Evolutionary conservation across 1,139 yeast species (phyloP), one percentile per base, ranked within the genome.

Genomic region (Geotrichum klebahnii): DNA sequence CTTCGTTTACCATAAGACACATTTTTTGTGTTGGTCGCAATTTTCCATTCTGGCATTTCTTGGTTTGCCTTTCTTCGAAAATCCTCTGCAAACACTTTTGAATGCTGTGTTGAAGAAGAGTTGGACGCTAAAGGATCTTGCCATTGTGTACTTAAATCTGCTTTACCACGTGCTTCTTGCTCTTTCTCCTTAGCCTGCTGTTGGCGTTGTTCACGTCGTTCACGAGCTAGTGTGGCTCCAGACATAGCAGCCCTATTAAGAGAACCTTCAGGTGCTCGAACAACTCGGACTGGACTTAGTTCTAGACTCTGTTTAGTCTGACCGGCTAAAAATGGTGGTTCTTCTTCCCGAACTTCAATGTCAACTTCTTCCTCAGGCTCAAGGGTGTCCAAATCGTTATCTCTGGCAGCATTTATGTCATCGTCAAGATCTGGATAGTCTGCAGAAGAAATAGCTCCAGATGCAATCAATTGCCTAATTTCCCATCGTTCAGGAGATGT

Each of bases 401-500:
- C 50, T 37, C 54, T 55, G 12, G 57, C 59, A 31, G 59, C 57
- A 53, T 67, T 69, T 5, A 73, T 70, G 45, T 76, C 81, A 34
- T 79, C 84, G 33, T 72, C 74, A 0, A 84, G 65, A 48, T 83
- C 94, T 1, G 92, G 92, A 59, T 82, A 82, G 53, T 84, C 92
- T 10, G 80, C 75, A 0, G 83, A 79, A 2, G 81, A 74, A 0
- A 80, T 79, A 0, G 79, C 92, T 1, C 95, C 95, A 2, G 94
- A 80, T 0, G 94, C 84, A 32, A 84, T 82, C 31, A 87, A 70
- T 61, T 90, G 97, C 31, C 86, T 73, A 47, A 87, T 76, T 61
- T 90, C 97, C 96, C 96, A 90, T 52, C 90, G 69, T 64, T 90
- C 97, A 1, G 95, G 95, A 0, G 95, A 84, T 0, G 94, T 82